Base-by-base conservation (phyloP, 1,284 basidiomycete genomes). In the Lignosus rhinocerotis region DNA sequence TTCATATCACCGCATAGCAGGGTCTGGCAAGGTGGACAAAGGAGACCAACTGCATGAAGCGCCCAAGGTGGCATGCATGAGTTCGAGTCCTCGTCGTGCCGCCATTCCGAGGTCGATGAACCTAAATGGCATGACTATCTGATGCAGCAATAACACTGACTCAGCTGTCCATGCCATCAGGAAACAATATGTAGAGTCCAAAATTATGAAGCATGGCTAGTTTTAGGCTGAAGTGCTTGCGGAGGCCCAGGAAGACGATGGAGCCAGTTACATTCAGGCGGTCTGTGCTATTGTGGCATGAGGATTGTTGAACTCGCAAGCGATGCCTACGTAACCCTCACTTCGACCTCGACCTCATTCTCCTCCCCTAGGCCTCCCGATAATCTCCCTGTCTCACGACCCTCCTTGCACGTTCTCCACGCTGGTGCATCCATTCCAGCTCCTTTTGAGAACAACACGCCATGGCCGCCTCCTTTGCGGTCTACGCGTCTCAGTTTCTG, bases 401-500 rank as follows among this genome's bases (percentile, higher is more conserved):
- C 51, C 50, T 17, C 48, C 46, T 44, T 41, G 30, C 21, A 33
- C 31, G 46, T 46, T 38, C 43, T 51, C 60, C 17, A 53, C 59
- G 41, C 55, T 55, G 62, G 57, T 38, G 49, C 57, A 48, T 44
- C 9, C 21, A 14, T 19, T 45, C 38, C 45, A 47, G 42, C 50
- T 38, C 42, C 5, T 42, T 33, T 46, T 33, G 55, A 57, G 52
- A 33, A 45, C 51, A 42, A 44, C 16, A 25, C 55, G 47, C 51
- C 64, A 82, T 82, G 81, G 75, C 80, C 52, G 76, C 82, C 60
- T 86, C 85, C 54, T 87, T 88, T 69, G 84, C 85, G 62, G 80
- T 80, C 21, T 87, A 86, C 73, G 86, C 86, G 46, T 87, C 85
- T 21, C 85, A 87, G 63, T 87, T 85, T 66, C 73, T 87, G 64